These are phyloP conservation scores for Hypoxylon sp. DNA, from an alignment of 2,329 filamentous ascomycete species.

Conservation along the genomic window DNA sequence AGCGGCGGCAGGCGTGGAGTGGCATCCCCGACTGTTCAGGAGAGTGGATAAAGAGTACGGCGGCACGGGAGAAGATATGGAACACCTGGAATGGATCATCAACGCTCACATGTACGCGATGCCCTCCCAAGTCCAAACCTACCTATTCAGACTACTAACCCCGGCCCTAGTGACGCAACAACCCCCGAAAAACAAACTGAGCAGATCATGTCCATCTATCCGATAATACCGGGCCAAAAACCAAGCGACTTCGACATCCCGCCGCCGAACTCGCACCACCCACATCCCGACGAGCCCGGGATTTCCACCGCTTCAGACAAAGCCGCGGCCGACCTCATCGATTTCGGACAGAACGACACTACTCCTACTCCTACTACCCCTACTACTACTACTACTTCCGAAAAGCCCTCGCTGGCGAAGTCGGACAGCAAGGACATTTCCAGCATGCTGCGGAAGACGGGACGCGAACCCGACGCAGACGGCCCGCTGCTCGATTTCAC, in stretches of 20 bases:
- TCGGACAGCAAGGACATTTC: slow-evolving; percentile 51
- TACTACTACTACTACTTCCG: no score
- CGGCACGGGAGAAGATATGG: slow-evolving; percentile 79
- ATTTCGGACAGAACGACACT: slow-evolving; percentile 60
- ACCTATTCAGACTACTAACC: slow-evolving; percentile 22
- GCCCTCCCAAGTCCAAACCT: background rate
- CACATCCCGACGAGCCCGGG: slow-evolving; percentile 30
- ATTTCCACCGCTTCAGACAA: slow-evolving; percentile 31
- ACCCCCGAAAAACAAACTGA: slow-evolving; percentile 75
- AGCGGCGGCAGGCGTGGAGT: slow-evolving; percentile 80
- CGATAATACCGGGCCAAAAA: slow-evolving; percentile 82
- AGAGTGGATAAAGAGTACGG: slow-evolving; percentile 74
- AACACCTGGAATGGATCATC: slow-evolving; percentile 94
- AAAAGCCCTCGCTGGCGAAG: no score
- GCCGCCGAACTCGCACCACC: slow-evolving; percentile 53
- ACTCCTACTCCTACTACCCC: slow-evolving; percentile 4
- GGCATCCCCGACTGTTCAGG: slow-evolving; percentile 88
- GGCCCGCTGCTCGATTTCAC: slow-evolving; percentile 66
- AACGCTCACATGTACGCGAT: slow-evolving; percentile 79
- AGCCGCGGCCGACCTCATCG: slow-evolving; percentile 59
- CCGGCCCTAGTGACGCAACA: slow-evolving; percentile 57
- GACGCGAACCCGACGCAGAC: slow-evolving; percentile 55
- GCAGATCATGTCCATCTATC: slow-evolving; percentile 87
- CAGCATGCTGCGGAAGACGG: slow-evolving; percentile 56
- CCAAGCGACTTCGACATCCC: slow-evolving; percentile 63